phyloP scores from a whole-genome alignment of 352 stramenopile genomes.

The Plasmopara muralis region DNA sequence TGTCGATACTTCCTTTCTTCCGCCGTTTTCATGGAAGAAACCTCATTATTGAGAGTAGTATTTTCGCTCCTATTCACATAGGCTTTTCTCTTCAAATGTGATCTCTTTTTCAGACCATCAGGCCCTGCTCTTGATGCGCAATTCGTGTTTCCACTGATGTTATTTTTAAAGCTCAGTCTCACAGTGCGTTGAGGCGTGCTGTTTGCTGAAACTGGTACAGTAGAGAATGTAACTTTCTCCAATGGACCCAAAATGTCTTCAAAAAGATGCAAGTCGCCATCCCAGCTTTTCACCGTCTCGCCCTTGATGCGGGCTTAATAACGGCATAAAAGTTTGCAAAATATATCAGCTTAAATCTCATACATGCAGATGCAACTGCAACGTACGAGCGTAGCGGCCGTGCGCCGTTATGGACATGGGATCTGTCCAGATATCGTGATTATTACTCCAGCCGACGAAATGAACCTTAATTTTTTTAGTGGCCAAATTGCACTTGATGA shows the following conservation, averaged over 20 bases:
- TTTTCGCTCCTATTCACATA: conserved; percentile 9
- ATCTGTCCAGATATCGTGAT: conserved; percentile 72
- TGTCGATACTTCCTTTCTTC: conserved; percentile 4
- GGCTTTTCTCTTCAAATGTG: conserved; percentile 11
- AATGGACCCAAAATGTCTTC: conserved; percentile 36
- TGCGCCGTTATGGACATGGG: conserved; percentile 54
- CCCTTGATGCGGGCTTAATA: conserved; percentile 22
- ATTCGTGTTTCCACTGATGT: not conserved
- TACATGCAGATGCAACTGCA: not conserved
- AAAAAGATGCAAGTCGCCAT: conserved; percentile 51
- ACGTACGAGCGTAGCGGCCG: conserved; percentile 47
- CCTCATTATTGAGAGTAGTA: conserved; percentile 1
- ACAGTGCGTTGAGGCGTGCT: not conserved
- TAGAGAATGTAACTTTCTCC: conserved; percentile 13
- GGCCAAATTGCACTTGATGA: conserved; percentile 51
- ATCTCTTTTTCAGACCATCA: conserved; percentile 4
- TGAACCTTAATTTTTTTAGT: conserved; percentile 65
- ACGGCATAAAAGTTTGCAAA: conserved; percentile 3
- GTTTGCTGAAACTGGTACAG: conserved; percentile 12
- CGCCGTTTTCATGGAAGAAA: conserved; percentile 2
- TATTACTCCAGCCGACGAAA: conserved; percentile 61
- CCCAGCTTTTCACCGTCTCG: conserved; percentile 34
- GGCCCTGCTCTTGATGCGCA: not conserved
- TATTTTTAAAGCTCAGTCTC: conserved; percentile 4
- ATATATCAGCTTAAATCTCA: not conserved